Evolutionary conservation across 192 early-diverging fungal species (phyloP).

Genomic region (Spinellus fusiger): DNA sequence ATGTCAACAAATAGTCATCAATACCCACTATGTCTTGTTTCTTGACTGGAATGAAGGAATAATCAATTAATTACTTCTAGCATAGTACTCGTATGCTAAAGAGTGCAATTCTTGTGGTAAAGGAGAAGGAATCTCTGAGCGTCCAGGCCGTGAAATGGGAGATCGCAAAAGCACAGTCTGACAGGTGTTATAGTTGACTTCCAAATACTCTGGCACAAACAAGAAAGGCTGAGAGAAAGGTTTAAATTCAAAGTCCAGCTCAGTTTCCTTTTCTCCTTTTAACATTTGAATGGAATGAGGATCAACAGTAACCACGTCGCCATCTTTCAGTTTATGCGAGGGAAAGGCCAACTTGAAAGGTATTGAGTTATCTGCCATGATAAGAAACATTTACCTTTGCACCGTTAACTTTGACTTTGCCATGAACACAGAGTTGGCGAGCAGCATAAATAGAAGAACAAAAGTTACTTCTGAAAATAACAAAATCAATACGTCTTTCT

Average conservation of each 20-base stretch:
- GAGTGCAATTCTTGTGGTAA: constrained; percentile 86
- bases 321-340: constrained; percentile 73
- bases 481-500: constrained; percentile 89
- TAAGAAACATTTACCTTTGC: constrained; percentile 53
- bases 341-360: constrained; percentile 60
- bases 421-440: constrained; percentile 71
- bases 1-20: background rate
- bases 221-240: constrained; percentile 89
- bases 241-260: constrained; percentile 56
- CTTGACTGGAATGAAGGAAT: background rate
- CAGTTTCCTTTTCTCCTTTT: constrained; percentile 44
- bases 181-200: constrained; percentile 95
- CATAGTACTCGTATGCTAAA: constrained; percentile 91
- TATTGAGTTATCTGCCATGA: background rate
- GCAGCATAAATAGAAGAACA: constrained; percentile 82
- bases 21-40: background rate
- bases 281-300: constrained; percentile 66
- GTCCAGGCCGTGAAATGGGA: constrained; percentile 79
- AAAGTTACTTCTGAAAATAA: constrained; percentile 91
- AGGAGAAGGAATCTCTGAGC: constrained; percentile 91
- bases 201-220: constrained; percentile 95
- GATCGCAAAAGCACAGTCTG: constrained; percentile 80
- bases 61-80: constrained; percentile 35
- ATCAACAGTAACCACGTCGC: constrained; percentile 83
- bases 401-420: constrained; percentile 91